phyloP scores from a whole-genome alignment of 2,329 filamentous ascomycete genomes.

The Furcasterigmium sp. region DNA sequence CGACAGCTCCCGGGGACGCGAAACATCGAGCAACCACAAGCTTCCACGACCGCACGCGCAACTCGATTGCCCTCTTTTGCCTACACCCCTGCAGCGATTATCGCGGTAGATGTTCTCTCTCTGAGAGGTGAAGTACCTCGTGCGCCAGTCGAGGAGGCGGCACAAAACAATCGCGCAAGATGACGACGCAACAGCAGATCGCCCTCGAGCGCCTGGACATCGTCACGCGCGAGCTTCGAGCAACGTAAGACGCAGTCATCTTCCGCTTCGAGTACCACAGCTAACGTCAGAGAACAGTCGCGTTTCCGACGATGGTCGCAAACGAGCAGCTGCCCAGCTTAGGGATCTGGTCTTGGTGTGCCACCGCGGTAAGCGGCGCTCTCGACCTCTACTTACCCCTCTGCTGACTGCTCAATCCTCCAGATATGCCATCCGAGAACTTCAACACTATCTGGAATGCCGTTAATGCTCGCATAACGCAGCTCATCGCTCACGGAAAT shows the following conservation, averaged over 20 bases:
- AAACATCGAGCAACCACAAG: no score
- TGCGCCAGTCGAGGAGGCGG: constrained; percentile 14
- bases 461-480: constrained; percentile 52
- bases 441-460: constrained; percentile 58
- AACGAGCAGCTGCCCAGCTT: constrained; percentile 47
- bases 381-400: neutral
- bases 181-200: constrained; percentile 42
- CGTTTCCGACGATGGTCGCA: constrained; percentile 41
- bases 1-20: no score
- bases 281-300: constrained; percentile 2
- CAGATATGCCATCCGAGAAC: constrained; percentile 74
- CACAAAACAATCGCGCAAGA: constrained; percentile 12
- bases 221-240: constrained; percentile 49
- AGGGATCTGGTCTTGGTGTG: constrained; percentile 49
- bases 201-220: constrained; percentile 51
- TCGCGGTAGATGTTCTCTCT: neutral
- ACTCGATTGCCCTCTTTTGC: no score
- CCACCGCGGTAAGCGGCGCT: constrained; percentile 42
- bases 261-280: neutral
- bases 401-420: neutral
- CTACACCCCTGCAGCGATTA: neutral
- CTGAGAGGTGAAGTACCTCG: constrained; percentile 8
- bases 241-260: constrained; percentile 35
- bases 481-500: constrained; percentile 75
- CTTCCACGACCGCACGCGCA: no score